A percentile compares a stretch with the other conserved stretches of the same genome.
These are phyloP conservation scores for Adansonia rubrostipa DNA, from an alignment of 441 rosid species.

Conservation along the genomic window DNA sequence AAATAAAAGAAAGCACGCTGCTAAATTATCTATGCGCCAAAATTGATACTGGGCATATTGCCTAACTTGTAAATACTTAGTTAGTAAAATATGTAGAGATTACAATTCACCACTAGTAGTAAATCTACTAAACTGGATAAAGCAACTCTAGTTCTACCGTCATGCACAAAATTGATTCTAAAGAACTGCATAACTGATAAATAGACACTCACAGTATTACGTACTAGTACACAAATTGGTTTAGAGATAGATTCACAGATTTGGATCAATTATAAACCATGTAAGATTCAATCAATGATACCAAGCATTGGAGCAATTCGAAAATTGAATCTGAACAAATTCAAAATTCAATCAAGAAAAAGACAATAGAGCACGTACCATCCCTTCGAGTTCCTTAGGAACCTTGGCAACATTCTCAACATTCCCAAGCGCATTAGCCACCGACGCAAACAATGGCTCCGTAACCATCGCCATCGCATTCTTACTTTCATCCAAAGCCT, in stretches of 20 bases:
- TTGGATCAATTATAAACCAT: slow-evolving; percentile 5
- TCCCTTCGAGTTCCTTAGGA: slow-evolving; percentile 78
- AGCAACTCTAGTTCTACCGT: not conserved
- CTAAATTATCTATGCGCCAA: not conserved
- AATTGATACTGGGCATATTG: not conserved
- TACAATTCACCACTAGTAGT: not conserved
- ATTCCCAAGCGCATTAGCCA: slow-evolving; percentile 82
- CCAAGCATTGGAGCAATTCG: not conserved
- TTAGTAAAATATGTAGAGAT: not conserved
- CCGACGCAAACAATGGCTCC: slow-evolving; percentile 87
- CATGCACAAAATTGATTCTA: not conserved
- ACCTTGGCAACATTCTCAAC: slow-evolving; percentile 72
- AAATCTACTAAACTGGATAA: not conserved
- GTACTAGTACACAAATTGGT: not conserved
- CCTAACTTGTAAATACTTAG: not conserved
- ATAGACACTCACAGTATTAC: not conserved
- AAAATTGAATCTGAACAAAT: not conserved
- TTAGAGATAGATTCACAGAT: not conserved
- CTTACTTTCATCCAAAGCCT: slow-evolving; percentile 89
- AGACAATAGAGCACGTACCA: slow-evolving; percentile 48
- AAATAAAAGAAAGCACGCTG: not conserved
- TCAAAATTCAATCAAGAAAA: not conserved
- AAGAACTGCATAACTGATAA: not conserved
- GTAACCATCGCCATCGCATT: slow-evolving; percentile 97
- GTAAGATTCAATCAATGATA: not conserved